Evolutionary conservation across 2,329 filamentous ascomycete species (phyloP), one percentile per base, ranked within the genome.

Genomic region (Arthrobotrys iridis): DNA sequence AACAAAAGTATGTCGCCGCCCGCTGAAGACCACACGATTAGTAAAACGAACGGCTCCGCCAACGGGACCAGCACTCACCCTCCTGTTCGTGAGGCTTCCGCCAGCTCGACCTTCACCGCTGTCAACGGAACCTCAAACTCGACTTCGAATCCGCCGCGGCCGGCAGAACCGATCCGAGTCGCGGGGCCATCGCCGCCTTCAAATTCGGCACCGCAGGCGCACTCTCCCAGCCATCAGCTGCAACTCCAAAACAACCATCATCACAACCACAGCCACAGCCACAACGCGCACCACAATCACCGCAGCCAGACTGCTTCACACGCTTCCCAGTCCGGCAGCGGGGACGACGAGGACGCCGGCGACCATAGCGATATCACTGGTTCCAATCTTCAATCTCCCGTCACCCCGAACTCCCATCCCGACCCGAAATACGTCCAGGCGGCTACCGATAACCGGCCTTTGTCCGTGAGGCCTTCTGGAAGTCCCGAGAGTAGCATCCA

Each of bases 231-330:
- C 50, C 65, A 70, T 48, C 65, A 70, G 24, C 57, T 52, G 22
- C 45, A 48, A 28, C 65, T 55, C 6, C 65, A 68, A 43, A 35
- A 64, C 24, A 50, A 64, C 28, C 65, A 68, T 7, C 50, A 60
- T n/a, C 64, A 64, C 30, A 50, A 68, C 55, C 22, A 33, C 52
- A 24, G 26, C 10, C 64, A 68, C 28, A 20, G 48, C 15, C 52
- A 64, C 30, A 35, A 37, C 62, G 46, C 62, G 24, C 68, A 73
- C 24, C 28, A 30, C 50, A 30, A 57, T 24, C 68, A 74, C 26
- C 70, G 70, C n/a, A 74, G 70, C 37, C 70, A 74, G 57, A 74
- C 70, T 37, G 70, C 70, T 13, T 74, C 70, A 4, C 70, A 74
- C 62, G 70, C 62, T 40, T 74, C 70, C 15, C 70, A 74, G 48